A percentile compares a stretch with the other conserved stretches of the same genome.
phyloP scores from a whole-genome alignment of 495 filamentous ascomycete genomes.

The Haplographium delicatum region DNA sequence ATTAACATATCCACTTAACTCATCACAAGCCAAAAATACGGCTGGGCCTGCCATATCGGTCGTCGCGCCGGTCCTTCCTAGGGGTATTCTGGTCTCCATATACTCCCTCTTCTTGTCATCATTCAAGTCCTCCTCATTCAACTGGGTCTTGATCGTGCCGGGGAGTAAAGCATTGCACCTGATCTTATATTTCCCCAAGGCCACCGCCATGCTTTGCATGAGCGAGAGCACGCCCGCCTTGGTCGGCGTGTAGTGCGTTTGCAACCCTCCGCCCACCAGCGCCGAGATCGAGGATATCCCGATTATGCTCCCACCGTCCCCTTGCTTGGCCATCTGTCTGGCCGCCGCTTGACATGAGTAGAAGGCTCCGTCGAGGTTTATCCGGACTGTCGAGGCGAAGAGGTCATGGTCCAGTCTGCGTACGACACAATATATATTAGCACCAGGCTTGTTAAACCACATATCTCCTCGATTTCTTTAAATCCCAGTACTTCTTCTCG shows the following conservation, averaged over 20 bases:
- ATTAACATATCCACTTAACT: constrained; percentile 73
- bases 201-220: constrained; percentile 80
- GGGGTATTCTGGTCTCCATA: constrained; percentile 79
- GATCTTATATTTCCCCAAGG: constrained; percentile 69
- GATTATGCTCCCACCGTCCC: constrained; percentile 72
- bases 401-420: constrained; percentile 52
- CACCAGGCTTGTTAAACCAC: background rate
- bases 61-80: constrained; percentile 67
- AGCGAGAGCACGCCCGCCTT: constrained; percentile 80
- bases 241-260: constrained; percentile 87
- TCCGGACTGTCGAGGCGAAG: constrained; percentile 59
- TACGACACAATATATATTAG: background rate
- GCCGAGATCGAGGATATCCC: constrained; percentile 79
- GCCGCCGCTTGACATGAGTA: constrained; percentile 80
- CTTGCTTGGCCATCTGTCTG: constrained; percentile 66
- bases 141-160: constrained; percentile 78
- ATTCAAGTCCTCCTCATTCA: constrained; percentile 78
- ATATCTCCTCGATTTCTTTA: background rate
- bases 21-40: constrained; percentile 78
- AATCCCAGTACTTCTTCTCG: too few species aligned
- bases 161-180: constrained; percentile 83
- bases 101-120: constrained; percentile 67
- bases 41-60: constrained; percentile 74
- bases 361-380: constrained; percentile 84
- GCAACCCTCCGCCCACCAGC: constrained; percentile 72